phyloP scores from a whole-genome alignment of 23 red algal genomes.

The Gracilariopsis chorda region DNA sequence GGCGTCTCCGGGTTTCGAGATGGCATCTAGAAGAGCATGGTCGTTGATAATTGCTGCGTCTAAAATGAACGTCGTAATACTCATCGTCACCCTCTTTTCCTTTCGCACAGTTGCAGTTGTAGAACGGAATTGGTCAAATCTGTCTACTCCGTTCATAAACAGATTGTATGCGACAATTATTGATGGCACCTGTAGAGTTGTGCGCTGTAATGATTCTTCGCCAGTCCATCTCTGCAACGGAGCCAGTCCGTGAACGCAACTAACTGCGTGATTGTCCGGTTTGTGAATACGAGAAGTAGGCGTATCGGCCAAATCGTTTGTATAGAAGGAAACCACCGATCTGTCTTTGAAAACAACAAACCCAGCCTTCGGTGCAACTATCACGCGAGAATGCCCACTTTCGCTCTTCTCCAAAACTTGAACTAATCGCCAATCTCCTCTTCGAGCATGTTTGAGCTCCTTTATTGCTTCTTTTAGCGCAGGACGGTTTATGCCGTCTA shows the following conservation, averaged over 20 bases:
- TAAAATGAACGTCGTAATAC: neutral
- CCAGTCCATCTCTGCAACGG: neutral
- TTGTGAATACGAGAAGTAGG: neutral
- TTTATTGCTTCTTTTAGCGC: neutral
- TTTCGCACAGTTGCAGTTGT: neutral
- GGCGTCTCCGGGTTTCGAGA: neutral
- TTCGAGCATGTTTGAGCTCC: neutral
- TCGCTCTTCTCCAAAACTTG: neutral
- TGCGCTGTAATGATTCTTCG: neutral
- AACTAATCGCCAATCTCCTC: neutral
- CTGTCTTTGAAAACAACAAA: neutral
- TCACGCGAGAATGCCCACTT: neutral
- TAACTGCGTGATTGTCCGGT: neutral
- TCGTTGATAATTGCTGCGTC: neutral
- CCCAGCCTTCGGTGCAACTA: no score
- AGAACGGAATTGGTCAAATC: neutral
- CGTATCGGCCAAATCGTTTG: neutral
- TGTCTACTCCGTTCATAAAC: slow-evolving; percentile 1
- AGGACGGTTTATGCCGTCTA: neutral
- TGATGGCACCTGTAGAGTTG: neutral
- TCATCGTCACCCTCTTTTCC: neutral
- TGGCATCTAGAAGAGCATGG: neutral
- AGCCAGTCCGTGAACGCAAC: slow-evolving; percentile 5
- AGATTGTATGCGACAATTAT: slow-evolving; percentile 15
- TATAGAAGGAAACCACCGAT: neutral